Base-by-base conservation (phyloP, 331 rosid genomes). In the Cydonia oblonga region DNA sequence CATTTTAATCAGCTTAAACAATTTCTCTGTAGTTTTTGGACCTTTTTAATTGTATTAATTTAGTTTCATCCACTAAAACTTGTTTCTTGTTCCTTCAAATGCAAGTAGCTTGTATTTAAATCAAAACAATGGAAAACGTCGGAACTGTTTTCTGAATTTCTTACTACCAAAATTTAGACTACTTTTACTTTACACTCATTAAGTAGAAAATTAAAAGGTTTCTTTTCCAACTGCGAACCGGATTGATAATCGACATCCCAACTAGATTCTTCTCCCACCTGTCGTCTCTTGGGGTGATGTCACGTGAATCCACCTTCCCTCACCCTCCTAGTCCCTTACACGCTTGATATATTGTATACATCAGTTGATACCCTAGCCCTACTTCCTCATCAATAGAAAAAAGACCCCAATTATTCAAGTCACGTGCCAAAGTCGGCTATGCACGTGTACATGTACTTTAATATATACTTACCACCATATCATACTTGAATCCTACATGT, bases 231-330 rank as follows among this genome's bases (percentile, higher is more conserved):
- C 87, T 78, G 81, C 90, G 80, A 84, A 81, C 79, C 70, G 46
- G 66, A 82, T 76, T 65, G 64, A 84, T 63, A 80, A 84, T 83
- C 83, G 96, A 91, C 91, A 84, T 78, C 83, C 79, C 84, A 85
- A 82, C 80, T 85, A 82, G 69, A 76, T 29, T 64, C 67, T 59
- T 62, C 68, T 64, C 69, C 75, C 80, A 76, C 67, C 83, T 83
- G 85, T 81, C 65, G 75, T 49, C 85, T 81, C 84, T 84, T 66
- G 75, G 64, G 71, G 67, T 11, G 74, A 69, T 78, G 80, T 89
- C 97, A 91, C 92, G 84, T 91, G 97, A 91, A 81, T 79, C 90
- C 79, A 86, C 79, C 83, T 74, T 75, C 91, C 76, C 84, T 81
- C 42, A 38, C 42, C 42, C 83, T 72, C 86, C 78, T 51, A 18